Percentiles rank a stretch among this genome's conserved stretches.
Evolutionary conservation across 805 yeast genomes (phyloP).

Genomic region (Ogataea angusta): DNA sequence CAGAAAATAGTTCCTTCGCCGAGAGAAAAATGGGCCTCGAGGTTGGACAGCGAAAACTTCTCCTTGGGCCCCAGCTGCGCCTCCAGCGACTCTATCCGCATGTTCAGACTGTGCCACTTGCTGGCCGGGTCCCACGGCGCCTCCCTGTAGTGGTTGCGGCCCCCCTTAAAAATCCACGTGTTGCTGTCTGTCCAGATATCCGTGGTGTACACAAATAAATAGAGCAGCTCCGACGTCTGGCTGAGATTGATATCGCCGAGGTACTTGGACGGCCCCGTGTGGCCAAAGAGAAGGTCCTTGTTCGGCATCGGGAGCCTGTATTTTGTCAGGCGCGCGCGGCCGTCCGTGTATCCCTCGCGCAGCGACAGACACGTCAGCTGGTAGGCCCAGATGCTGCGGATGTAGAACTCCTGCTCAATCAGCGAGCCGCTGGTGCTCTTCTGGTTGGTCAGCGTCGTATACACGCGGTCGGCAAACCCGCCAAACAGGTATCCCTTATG

Average conservation of each 20-base stretch:
- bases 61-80: conserved; percentile 15
- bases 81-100: conserved; percentile 8
- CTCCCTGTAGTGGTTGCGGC: conserved; percentile 5
- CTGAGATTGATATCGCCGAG: conserved; percentile 6
- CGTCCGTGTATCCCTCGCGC: conserved; percentile 12
- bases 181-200: conserved; percentile 18
- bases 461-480: conserved; percentile 17
- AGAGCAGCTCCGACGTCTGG: conserved; percentile 11
- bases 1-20: conserved; percentile 15
- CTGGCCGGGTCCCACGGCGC: conserved; percentile 16
- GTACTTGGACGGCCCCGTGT: conserved; percentile 1
- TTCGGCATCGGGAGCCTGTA: conserved; percentile 14
- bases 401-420: conserved; percentile 11
- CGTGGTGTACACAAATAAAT: conserved; percentile 13
- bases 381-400: conserved; percentile 18
- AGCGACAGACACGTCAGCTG: conserved; percentile 16
- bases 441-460: conserved; percentile 7
- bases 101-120: conserved; percentile 11
- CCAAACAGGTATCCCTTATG: conserved; percentile 18
- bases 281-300: conserved; percentile 14
- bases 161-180: conserved; percentile 14
- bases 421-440: conserved; percentile 1
- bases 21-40: conserved; percentile 12
- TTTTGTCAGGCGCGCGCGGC: conserved; percentile 5
- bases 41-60: conserved; percentile 6